Base-by-base conservation (phyloP, 768 basidiomycete species). In the Suillus discolor region DNA sequence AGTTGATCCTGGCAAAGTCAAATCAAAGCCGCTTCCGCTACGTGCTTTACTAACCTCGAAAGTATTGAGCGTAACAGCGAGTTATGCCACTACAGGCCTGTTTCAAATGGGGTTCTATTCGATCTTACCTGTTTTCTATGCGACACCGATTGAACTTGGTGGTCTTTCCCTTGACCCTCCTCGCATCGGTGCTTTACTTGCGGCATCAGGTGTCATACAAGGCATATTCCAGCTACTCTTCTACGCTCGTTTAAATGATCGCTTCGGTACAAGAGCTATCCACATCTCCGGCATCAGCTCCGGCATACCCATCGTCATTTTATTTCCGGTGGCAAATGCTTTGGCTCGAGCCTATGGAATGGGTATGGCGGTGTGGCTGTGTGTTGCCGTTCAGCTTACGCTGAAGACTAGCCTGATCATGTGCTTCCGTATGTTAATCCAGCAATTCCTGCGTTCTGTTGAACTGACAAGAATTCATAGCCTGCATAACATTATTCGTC, bases 71-170 rank as follows among this genome's bases (percentile, higher is more conserved):
- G 82, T 89, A 13, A 82, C 84, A 5, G 78, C 79, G 13, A 90
- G 89, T 71, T 92, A 92, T 72, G 87, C 85, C 6, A 74, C 77
- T 34, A 80, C 89, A 28, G 83, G 89, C 4, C 78, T 91, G 13
- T 75, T 89, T 61, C 90, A 92, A 62, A 90, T 91, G 55, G 74
- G 86, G 11, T 85, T 85, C 68, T 84, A 84, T 47, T 83, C 88
- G 4, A 45, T 81, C 15, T 38, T 70, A 13, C 78, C 80, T 1
- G 65, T 79, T 41, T 79, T 76, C 66, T 75, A 73, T 12, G 69
- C 75, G 41, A 71, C 73, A 34, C 72, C 77, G 2, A 68, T 78
- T 8, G 71, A 69, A 62, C 61, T 77, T 28, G 76, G 77, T 49
- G 75, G 73, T 23, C 71, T 76, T 23, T 36, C 47, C 44, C 69